Evolutionary conservation across 305 asterid species (phyloP).

Genomic region (Fraxinus sp.): DNA sequence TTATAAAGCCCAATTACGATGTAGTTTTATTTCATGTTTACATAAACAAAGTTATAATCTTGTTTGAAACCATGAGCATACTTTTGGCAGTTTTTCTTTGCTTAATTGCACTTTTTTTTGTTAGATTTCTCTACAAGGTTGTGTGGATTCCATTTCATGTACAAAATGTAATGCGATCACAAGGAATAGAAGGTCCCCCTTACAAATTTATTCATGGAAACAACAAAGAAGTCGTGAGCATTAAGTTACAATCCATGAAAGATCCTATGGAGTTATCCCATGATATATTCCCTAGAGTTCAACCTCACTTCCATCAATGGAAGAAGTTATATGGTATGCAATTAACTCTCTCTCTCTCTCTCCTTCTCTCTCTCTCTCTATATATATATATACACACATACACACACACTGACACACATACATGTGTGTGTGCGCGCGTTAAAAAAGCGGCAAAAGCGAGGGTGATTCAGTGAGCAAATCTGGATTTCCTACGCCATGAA

Average conservation of each 20-base stretch:
- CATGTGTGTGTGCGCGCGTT: neutral
- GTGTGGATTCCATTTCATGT: constrained; percentile 48
- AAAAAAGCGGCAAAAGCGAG: neutral
- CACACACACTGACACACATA: too few relatives aligned
- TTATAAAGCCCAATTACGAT: constrained; percentile 15
- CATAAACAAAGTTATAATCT: constrained; percentile 27
- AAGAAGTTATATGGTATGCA: constrained; percentile 45
- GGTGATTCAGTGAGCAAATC: neutral
- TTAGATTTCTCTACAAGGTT: constrained; percentile 34
- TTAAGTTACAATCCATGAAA: constrained; percentile 34
- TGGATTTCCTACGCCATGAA: neutral
- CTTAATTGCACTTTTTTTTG: constrained; percentile 18
- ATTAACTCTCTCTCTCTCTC: neutral
- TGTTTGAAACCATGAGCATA: constrained; percentile 5
- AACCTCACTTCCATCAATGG: constrained; percentile 53
- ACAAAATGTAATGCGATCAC: constrained; percentile 37
- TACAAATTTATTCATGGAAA: constrained; percentile 48
- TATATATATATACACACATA: too few relatives aligned
- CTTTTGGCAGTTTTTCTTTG: constrained; percentile 8
- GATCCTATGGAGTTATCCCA: constrained; percentile 49
- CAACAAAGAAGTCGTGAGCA: constrained; percentile 36
- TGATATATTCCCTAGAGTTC: constrained; percentile 46
- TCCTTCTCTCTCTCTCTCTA: too few relatives aligned
- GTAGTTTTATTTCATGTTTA: constrained; percentile 21
- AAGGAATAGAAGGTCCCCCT: constrained; percentile 58